Evolutionary conservation across 2,329 filamentous ascomycete genomes (phyloP).

Genomic region (Monilinia vaccinii-corymbosi): DNA sequence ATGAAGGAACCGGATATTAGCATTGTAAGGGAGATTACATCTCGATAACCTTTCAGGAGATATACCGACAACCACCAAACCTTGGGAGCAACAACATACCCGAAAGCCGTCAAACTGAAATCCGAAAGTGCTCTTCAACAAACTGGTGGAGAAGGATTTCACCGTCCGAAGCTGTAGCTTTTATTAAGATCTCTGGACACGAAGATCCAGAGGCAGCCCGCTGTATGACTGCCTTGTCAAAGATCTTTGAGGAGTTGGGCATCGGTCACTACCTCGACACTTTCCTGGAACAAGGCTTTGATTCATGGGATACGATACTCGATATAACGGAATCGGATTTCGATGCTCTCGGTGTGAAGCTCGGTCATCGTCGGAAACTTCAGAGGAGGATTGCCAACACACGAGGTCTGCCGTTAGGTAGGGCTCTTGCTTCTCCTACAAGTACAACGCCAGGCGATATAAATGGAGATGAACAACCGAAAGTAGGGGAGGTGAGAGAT

Average conservation of each 20-base stretch:
- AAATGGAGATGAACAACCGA: slow-evolving; percentile 43
- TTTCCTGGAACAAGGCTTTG: slow-evolving; percentile 73
- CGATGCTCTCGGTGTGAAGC: slow-evolving; percentile 65
- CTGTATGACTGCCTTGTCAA: slow-evolving; percentile 46
- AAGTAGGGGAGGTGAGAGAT: slow-evolving; percentile 39
- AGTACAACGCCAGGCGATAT: slow-evolving; percentile 47
- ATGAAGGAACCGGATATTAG: neutral
- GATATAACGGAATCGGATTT: slow-evolving; percentile 80
- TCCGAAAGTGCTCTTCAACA: neutral
- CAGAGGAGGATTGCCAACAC: slow-evolving; percentile 73
- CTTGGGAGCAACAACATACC: neutral
- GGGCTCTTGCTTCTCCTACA: slow-evolving; percentile 29
- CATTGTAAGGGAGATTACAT: neutral
- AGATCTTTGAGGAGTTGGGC: slow-evolving; percentile 65
- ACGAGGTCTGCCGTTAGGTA: slow-evolving; percentile 43
- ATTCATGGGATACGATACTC: slow-evolving; percentile 74
- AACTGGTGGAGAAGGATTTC: neutral
- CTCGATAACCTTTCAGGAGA: neutral
- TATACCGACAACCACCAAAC: too few relatives aligned
- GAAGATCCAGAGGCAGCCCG: slow-evolving; percentile 27
- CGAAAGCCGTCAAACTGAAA: neutral
- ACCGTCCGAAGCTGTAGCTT: neutral
- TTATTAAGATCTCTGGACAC: slow-evolving; percentile 21
- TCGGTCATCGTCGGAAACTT: slow-evolving; percentile 78
- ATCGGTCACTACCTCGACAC: slow-evolving; percentile 65